phyloP scores from a whole-genome alignment of 495 filamentous ascomycete species.

The Acidomyces sp. region DNA sequence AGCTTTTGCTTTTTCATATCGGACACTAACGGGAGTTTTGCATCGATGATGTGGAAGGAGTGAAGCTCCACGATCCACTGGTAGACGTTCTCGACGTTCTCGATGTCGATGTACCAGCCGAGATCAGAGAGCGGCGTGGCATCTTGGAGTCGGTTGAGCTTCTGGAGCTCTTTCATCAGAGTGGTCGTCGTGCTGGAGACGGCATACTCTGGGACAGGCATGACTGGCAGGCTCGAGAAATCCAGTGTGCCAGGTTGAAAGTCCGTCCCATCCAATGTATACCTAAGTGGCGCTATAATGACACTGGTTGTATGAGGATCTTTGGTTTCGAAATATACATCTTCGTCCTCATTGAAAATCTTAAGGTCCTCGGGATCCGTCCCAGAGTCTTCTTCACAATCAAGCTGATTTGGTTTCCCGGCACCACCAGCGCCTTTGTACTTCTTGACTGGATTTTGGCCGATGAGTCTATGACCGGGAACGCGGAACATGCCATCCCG shows the following conservation, averaged over 20 bases:
- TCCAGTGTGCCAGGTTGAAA: slow-evolving; percentile 56
- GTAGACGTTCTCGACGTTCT: slow-evolving; percentile 55
- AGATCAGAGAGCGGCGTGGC: slow-evolving; percentile 51
- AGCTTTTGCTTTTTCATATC: slow-evolving; percentile 55
- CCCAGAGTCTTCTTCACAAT: slow-evolving; percentile 19
- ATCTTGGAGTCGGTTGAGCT: slow-evolving; percentile 50
- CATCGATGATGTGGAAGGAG: slow-evolving; percentile 40
- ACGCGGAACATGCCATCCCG: no score
- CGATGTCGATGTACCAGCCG: slow-evolving; percentile 70
- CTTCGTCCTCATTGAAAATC: slow-evolving; percentile 32
- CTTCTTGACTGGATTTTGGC: slow-evolving; percentile 20
- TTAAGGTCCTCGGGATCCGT: slow-evolving; percentile 42
- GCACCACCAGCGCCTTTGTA: slow-evolving; percentile 21
- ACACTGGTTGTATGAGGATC: no score
- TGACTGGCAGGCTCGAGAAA: slow-evolving; percentile 38
- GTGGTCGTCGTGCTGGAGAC: slow-evolving; percentile 46
- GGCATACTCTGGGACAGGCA: slow-evolving; percentile 58
- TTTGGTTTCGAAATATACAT: not conserved
- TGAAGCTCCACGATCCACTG: slow-evolving; percentile 93
- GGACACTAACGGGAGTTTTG: slow-evolving; percentile 49
- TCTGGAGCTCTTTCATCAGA: slow-evolving; percentile 49
- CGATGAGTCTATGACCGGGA: no score
- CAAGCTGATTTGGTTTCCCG: slow-evolving; percentile 19
- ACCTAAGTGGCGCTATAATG: not conserved
- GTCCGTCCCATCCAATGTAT: slow-evolving; percentile 34